Evolutionary conservation across 2,329 filamentous ascomycete species (phyloP).

Genomic region (Biscogniauxia mediterranea): DNA sequence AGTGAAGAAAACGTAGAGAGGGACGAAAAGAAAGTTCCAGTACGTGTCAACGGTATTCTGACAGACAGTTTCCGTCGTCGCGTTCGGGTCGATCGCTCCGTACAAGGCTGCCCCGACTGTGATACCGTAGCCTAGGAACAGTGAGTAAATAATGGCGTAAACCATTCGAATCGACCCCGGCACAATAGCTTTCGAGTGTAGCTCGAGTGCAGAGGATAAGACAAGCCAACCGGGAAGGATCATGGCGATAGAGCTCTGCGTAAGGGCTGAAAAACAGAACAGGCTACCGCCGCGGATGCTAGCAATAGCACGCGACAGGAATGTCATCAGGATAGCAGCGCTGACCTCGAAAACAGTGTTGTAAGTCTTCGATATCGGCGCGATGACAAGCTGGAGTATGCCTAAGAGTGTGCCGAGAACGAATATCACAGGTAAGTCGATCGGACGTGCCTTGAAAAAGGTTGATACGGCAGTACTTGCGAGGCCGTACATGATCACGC

Average conservation of each 20-base stretch:
- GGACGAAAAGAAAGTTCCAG: constrained; percentile 64
- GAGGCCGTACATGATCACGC: constrained; percentile 69
- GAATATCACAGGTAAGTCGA: constrained; percentile 78
- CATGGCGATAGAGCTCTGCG: constrained; percentile 67
- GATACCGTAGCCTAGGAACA: constrained; percentile 71
- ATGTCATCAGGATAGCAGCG: constrained; percentile 62
- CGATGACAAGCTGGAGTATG: constrained; percentile 68
- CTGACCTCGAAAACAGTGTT: constrained; percentile 49
- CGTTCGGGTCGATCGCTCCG: constrained; percentile 45
- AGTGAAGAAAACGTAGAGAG: constrained; percentile 65
- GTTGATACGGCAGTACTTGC: constrained; percentile 75
- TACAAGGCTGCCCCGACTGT: constrained; percentile 56
- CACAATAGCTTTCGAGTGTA: constrained; percentile 66
- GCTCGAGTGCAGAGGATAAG: constrained; percentile 57
- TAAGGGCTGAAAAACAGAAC: constrained; percentile 69
- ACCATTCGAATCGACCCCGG: constrained; percentile 70
- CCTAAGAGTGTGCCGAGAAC: constrained; percentile 73
- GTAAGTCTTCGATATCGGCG: constrained; percentile 73
- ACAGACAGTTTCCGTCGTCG: constrained; percentile 43
- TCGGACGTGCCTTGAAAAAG: constrained; percentile 73
- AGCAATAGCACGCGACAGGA: constrained; percentile 64
- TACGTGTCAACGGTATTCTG: constrained; percentile 44
- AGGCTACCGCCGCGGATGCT: constrained; percentile 57
- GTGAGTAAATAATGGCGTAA: constrained; percentile 69
- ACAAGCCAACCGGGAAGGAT: constrained; percentile 64